These are phyloP conservation scores for Lactarius hengduanensis DNA, from an alignment of 768 basidiomycete species.

Conservation along the genomic window DNA sequence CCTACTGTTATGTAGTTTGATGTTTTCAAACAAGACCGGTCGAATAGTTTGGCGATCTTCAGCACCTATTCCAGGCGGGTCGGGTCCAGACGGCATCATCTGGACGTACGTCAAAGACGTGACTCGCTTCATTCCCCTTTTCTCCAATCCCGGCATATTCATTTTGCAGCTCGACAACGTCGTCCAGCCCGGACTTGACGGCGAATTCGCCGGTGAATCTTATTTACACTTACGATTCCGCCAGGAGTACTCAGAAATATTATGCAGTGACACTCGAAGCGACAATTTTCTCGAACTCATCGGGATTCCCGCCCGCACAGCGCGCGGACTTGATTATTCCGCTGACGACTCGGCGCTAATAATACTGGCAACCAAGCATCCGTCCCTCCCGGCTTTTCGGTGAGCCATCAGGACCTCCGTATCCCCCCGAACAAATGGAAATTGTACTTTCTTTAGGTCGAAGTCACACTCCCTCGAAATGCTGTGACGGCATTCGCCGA, in stretches of 20 bases:
- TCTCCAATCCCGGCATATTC: constrained; percentile 39
- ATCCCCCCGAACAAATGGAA: not conserved
- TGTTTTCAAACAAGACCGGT: not conserved
- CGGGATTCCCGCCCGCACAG: constrained; percentile 55
- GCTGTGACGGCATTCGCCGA: constrained; percentile 67
- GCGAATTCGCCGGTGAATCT: constrained; percentile 63
- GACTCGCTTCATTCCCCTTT: too few species aligned
- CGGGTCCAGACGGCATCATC: too few species aligned
- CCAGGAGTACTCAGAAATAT: not conserved
- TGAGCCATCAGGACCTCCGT: constrained; percentile 33
- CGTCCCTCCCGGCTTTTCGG: constrained; percentile 68
- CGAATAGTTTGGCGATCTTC: constrained; percentile 72
- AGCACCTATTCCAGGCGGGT: constrained; percentile 39
- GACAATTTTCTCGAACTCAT: constrained; percentile 63
- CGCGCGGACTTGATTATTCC: constrained; percentile 50
- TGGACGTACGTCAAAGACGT: too few species aligned
- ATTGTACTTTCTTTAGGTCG: constrained; percentile 42
- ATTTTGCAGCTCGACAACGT: constrained; percentile 77
- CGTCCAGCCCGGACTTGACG: constrained; percentile 53
- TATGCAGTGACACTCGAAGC: constrained; percentile 58
- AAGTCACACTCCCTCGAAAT: constrained; percentile 68
- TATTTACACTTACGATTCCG: not conserved
- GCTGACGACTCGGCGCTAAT: constrained; percentile 61
- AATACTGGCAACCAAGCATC: constrained; percentile 62
- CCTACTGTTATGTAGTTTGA: too few species aligned